Evolutionary conservation across 2,329 filamentous ascomycete species (phyloP).

Genomic region (Rasamsonia emersonii): DNA sequence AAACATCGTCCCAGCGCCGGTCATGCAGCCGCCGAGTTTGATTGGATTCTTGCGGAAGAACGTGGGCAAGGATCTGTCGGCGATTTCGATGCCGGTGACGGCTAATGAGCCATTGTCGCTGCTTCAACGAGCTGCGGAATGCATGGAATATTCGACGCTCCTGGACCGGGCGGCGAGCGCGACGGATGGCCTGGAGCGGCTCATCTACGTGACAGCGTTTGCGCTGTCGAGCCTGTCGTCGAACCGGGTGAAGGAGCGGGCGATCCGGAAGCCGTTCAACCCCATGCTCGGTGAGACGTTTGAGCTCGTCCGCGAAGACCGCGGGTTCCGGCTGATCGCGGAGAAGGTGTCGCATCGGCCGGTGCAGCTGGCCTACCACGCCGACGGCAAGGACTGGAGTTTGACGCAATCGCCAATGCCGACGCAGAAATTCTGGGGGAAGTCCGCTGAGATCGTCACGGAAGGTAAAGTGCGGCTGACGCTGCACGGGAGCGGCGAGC

Average conservation of each 20-base stretch:
- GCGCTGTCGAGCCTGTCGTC: constrained; percentile 80
- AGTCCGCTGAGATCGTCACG: constrained; percentile 87
- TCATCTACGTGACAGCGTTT: constrained; percentile 82
- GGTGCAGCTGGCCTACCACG: constrained; percentile 86
- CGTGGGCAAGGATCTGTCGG: constrained; percentile 93
- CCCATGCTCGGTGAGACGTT: constrained; percentile 93
- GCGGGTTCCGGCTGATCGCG: constrained; percentile 81
- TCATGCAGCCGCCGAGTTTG: constrained; percentile 74
- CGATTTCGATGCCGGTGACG: constrained; percentile 95
- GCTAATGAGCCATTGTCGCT: constrained; percentile 88
- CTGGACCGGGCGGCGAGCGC: constrained; percentile 62
- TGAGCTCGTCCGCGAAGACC: constrained; percentile 80
- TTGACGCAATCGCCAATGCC: constrained; percentile 81
- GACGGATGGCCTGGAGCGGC: constrained; percentile 56
- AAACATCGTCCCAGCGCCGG: constrained; percentile 61
- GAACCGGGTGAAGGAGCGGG: constrained; percentile 75
- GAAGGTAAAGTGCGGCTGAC: constrained; percentile 77
- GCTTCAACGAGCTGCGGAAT: constrained; percentile 80
- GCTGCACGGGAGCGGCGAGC: constrained; percentile 66
- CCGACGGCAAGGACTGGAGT: constrained; percentile 77
- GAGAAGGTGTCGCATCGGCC: constrained; percentile 94
- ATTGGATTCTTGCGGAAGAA: constrained; percentile 96
- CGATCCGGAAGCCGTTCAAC: constrained; percentile 94
- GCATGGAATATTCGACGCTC: constrained; percentile 80
- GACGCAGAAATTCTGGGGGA: constrained; percentile 97